phyloP scores from a whole-genome alignment of 495 filamentous ascomycete species.

The Annulohypoxylon bovei region DNA sequence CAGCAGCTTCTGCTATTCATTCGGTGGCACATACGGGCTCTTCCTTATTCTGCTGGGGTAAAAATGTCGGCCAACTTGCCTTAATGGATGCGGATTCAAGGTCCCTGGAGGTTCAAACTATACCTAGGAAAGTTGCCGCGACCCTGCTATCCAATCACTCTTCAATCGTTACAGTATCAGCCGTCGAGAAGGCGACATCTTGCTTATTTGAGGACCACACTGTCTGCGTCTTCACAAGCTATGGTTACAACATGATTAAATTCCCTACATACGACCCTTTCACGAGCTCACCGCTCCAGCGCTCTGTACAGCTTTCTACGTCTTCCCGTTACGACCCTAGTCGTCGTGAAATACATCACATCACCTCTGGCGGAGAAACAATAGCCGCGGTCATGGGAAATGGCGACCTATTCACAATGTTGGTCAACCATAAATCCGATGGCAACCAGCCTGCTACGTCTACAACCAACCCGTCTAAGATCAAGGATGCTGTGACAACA shows the following conservation, averaged over 20 bases:
- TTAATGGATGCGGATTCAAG: conserved; percentile 94
- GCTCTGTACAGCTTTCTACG: conserved; percentile 64
- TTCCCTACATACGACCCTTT: conserved; percentile 78
- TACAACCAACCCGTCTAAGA: conserved; percentile 90
- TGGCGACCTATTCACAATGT: conserved; percentile 86
- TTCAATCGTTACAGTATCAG: conserved; percentile 78
- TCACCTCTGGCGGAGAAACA: conserved; percentile 86
- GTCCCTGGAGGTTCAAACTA: conserved; percentile 82
- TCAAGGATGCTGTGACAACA: conserved; percentile 76
- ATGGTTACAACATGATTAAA: conserved; percentile 85
- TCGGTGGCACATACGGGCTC: conserved; percentile 85
- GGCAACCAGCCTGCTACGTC: conserved; percentile 68
- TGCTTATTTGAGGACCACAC: conserved; percentile 86
- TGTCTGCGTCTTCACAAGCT: conserved; percentile 92
- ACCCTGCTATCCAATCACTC: conserved; percentile 77
- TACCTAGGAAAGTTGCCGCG: conserved; percentile 85
- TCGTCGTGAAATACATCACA: conserved; percentile 73
- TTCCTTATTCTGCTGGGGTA: conserved; percentile 92
- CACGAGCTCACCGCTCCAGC: conserved; percentile 70
- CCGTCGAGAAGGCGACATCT: conserved; percentile 89
- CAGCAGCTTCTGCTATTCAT: conserved; percentile 90
- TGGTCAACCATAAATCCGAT: conserved; percentile 73
- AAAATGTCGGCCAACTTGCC: conserved; percentile 94
- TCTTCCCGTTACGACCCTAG: conserved; percentile 72
- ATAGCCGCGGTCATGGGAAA: conserved; percentile 84